phyloP scores from a whole-genome alignment of 2,329 filamentous ascomycete genomes.

The Talaromyces sp. region DNA sequence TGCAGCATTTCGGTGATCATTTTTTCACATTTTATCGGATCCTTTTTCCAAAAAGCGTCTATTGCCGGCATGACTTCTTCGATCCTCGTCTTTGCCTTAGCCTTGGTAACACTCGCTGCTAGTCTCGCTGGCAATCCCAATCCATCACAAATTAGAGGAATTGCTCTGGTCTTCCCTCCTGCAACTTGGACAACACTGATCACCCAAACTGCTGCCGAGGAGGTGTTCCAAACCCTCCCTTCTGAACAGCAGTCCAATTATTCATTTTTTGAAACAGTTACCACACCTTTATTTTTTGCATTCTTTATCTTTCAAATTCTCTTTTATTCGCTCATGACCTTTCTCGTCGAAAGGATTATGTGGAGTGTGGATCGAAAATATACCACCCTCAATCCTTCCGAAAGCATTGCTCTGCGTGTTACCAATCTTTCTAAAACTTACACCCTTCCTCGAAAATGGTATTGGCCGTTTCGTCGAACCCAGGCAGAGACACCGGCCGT shows the following conservation, averaged over 20 bases:
- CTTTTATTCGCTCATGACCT: constrained; percentile 73
- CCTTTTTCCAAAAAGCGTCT: constrained; percentile 83
- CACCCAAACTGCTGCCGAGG: constrained; percentile 72
- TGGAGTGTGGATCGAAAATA: constrained; percentile 65
- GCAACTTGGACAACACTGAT: constrained; percentile 85
- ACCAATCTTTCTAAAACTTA: constrained; percentile 76
- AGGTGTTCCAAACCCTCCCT: constrained; percentile 50
- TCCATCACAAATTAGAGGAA: constrained; percentile 58
- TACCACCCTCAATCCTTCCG: constrained; percentile 31
- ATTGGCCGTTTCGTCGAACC: constrained; percentile 6
- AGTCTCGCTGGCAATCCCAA: constrained; percentile 52
- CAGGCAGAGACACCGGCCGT: constrained; percentile 66
- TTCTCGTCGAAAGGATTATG: constrained; percentile 67
- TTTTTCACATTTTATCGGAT: constrained; percentile 74
- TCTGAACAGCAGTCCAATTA: neutral
- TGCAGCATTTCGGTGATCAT: constrained; percentile 74
- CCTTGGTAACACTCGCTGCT: constrained; percentile 75
- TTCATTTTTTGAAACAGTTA: neutral
- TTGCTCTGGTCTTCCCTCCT: constrained; percentile 76
- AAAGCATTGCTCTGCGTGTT: constrained; percentile 63
- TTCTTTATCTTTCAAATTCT: constrained; percentile 75
- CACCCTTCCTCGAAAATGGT: constrained; percentile 20
- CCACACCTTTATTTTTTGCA: constrained; percentile 25
- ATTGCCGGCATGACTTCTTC: constrained; percentile 78
- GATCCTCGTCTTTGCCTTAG: constrained; percentile 69